Base-by-base conservation (phyloP, 208 protist genomes). In the Leishmania turanica region DNA sequence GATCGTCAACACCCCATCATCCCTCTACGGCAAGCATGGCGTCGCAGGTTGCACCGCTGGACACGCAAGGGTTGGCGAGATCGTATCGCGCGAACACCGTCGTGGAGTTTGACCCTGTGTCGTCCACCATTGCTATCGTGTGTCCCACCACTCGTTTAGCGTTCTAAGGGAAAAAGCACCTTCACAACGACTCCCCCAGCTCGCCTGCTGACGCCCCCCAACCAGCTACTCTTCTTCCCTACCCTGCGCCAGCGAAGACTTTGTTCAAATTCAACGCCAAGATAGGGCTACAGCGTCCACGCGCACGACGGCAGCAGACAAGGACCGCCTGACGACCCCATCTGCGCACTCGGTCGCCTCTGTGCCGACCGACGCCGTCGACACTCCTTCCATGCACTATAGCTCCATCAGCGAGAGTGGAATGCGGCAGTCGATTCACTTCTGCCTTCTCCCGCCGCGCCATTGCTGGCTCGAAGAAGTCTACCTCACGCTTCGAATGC, bases 401-500 rank as follows among this genome's bases (percentile, higher is more conserved):
- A 60, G 54, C 54, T 60, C 54, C 54, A 60, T 60, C 54, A 1
- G 19, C 54, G 54, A 60, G 21, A 60, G 19, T 51, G 17, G 7
- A 7, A 49, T 75, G 17, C 31, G 15, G 24, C 34, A 17, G 7
- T 15, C 9, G 11, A 66, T 56, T 13, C 78, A 76, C 40, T 75
- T 70, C 45, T 81, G 78, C 58, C 78, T 81, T 56, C 69, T 81
- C n/a, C 51, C 54, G 24, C 78, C 37, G 8, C 73, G 64, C 31
- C 72, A 0, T 62, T 71, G 73, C 7, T 78, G 64, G 72, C 64
- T 83, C 13, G 62, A 78, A 5, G 42, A 45, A 34, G 51, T 72
- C 73, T 7, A 73, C 79, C 40, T 56, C 64, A 49, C 71, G 7
- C 73, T 83, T 60, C 73, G 73, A 40, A 69, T 78, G 34, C 21